These are phyloP conservation scores for Saturnispora mendoncae DNA, from an alignment of 805 yeast species.

Conservation along the genomic window DNA sequence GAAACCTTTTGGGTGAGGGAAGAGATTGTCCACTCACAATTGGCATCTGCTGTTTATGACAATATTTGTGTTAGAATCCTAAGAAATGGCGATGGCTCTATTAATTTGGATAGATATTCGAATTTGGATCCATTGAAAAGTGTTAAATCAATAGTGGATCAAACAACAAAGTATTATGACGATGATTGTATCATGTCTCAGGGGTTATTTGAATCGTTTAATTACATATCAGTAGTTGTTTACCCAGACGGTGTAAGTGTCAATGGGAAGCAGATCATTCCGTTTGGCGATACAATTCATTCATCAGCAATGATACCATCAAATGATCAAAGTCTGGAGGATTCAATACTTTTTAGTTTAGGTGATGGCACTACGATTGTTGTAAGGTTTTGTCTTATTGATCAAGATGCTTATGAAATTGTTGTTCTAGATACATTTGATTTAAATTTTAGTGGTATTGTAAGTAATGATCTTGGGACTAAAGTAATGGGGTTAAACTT, in stretches of 20 bases:
- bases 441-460: not conserved
- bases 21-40: slow-evolving; percentile 21
- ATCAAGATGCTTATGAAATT: slow-evolving; percentile 9
- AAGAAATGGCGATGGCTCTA: slow-evolving; percentile 2
- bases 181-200: not conserved
- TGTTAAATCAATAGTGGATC: not conserved
- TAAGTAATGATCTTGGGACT: slow-evolving; percentile 1
- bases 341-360: slow-evolving; percentile 18
- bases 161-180: not conserved
- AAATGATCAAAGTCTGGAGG: slow-evolving; percentile 19
- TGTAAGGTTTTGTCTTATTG: slow-evolving; percentile 12
- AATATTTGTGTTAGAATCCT: slow-evolving; percentile 17
- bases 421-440: slow-evolving; percentile 4
- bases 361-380: slow-evolving; percentile 13
- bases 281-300: slow-evolving; percentile 19
- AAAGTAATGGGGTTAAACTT: slow-evolving; percentile 2
- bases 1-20: slow-evolving; percentile 15
- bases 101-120: slow-evolving; percentile 14
- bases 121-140: not conserved
- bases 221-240: slow-evolving; percentile 21
- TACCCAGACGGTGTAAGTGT: slow-evolving; percentile 22
- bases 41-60: slow-evolving; percentile 17
- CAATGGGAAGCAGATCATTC: slow-evolving; percentile 7
- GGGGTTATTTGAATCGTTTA: not conserved
- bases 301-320: slow-evolving; percentile 22